phyloP scores from a whole-genome alignment of 208 protist genomes.

The Trichomonas vaginalis region DNA sequence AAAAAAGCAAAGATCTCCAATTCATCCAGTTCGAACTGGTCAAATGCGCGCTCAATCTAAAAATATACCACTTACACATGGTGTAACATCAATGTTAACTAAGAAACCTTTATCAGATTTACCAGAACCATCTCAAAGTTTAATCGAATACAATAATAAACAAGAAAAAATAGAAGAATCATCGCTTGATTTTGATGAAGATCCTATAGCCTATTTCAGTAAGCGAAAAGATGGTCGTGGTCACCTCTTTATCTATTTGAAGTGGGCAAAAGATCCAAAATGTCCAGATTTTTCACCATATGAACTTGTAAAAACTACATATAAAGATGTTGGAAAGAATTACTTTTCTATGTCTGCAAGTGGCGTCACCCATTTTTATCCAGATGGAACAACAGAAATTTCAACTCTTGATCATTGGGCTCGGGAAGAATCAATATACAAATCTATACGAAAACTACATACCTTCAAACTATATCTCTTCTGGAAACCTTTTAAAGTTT shows the following conservation, averaged over 20 bases:
- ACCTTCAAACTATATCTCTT: neutral
- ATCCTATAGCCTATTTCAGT: neutral
- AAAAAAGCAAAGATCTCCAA: neutral
- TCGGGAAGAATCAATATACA: neutral
- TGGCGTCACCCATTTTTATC: neutral
- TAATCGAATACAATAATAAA: neutral
- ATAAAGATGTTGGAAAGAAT: neutral
- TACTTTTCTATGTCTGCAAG: constrained; percentile 2
- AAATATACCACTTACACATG: neutral
- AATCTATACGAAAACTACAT: neutral
- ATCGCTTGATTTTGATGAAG: neutral
- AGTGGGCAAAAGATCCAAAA: neutral
- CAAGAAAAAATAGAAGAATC: neutral
- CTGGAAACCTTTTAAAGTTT: neutral
- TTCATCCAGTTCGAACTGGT: neutral
- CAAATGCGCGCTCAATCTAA: neutral
- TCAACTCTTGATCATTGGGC: neutral
- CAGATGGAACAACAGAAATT: neutral
- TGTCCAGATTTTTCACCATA: neutral
- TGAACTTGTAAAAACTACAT: neutral
- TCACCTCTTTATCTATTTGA: neutral
- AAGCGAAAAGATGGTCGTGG: constrained; percentile 11
- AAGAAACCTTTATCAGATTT: neutral
- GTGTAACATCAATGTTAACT: neutral
- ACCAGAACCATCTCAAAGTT: neutral